Evolutionary conservation across 2,329 filamentous ascomycete species (phyloP), one percentile per base, ranked within the genome.

Genomic region (Epichloe sibirici): DNA sequence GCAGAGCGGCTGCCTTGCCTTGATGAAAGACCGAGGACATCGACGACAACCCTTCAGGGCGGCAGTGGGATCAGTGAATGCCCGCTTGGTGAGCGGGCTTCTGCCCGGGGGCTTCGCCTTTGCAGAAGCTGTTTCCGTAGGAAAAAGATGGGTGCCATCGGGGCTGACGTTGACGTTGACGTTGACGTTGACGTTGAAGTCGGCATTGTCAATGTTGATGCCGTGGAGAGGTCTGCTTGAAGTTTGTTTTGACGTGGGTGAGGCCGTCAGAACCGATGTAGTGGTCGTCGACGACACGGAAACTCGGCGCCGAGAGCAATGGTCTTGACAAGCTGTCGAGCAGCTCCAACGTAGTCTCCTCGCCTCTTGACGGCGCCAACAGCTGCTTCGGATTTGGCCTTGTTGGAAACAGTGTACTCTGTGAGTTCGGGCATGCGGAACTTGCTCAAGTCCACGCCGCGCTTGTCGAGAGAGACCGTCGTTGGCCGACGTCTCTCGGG

Each of bases 121-220:
- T 69, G 62, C 66, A 69, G 56, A 70, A 70, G 54, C 63, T 68
- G 66, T 77, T 77, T 40, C 78, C 78, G 54, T 75, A 78, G 2
- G 78, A 82, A 65, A 65, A 83, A 78, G 49, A 82, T 67, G 9
- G 66, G 66, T 69, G 28, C 79, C 79, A 54, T 82, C 72, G 17
- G 66, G 61, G 25, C 76, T 66, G 58, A 81, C 76, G 56, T 82
- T 82, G 47, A 82, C 75, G 49, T 81, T 80, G 47, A 82, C 75
- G 49, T 81, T 80, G 58, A 81, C 76, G 56, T 82, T 82, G 47
- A 82, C 75, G 49, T 81, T 80, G 59, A 81, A 79, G 59, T 79
- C 76, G 1, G 74, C 76, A 58, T 82, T 82, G 58, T 81, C 79
- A 54, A 83, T 74, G 55, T 82, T 79, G 25, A 82, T 61, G 1